Evolutionary conservation across 129 eudicot genomes (phyloP), one percentile per base, ranked within the genome.

Genomic region (Ambrosia trifida): DNA sequence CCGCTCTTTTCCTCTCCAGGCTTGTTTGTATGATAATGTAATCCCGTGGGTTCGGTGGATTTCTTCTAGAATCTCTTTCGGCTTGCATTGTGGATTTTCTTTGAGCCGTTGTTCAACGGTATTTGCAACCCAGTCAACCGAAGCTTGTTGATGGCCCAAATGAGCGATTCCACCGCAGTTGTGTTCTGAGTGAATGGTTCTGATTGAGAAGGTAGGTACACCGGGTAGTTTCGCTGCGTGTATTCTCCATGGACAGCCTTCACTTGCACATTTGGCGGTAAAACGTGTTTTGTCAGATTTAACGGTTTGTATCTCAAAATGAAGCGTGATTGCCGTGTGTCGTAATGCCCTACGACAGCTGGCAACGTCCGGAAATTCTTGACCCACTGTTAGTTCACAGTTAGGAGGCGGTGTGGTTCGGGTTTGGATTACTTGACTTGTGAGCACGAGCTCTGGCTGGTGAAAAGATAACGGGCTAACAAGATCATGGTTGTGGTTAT

Each of bases 101-200:
- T 79, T 72, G 8, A 89, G 85, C 16, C 84, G 71, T 76, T 85
- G 84, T 65, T 89, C 98, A 3, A 89, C 88, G 4, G 90, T 87
- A 50, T 78, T 87, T 10, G 96, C 98, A 63, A 93, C 91, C 98
- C 98, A 93, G 65, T 93, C 88, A 41, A 93, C 98, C 20, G 96
- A 93, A 64, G 98, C 98, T 77, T 93, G 98, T 70, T 93, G 98
- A 64, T 93, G 98, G 32, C 98, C 96, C 0, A 87, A 85, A 80
- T 93, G 96, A 3, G 89, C 78, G 16, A 93, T 93, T 17, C 98
- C 98, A 10, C 95, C 89, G 70, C 98, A 89, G 19, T 83, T 81
- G 61, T 93, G 98, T 46, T 58, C 79, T 2, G 82, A 80, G 35
- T 93, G 88, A 58, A 89, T 90, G 47, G 98, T 89, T 67, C 96